A percentile compares a stretch with the other conserved stretches of the same genome.
phyloP scores from a whole-genome alignment of 208 protist genomes.

The Crithidia brevicula region DNA sequence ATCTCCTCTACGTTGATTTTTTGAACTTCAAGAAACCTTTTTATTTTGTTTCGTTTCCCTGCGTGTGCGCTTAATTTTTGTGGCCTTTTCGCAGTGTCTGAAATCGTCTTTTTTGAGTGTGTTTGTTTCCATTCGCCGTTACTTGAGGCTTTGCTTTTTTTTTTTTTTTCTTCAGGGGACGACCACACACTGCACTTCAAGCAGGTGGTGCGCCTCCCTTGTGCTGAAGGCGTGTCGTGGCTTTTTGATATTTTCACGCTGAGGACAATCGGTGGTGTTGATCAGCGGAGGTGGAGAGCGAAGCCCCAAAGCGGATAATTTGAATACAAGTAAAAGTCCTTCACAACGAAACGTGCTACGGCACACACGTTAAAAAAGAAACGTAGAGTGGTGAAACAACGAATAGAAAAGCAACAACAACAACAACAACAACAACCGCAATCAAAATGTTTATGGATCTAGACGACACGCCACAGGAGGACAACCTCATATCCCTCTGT shows the following conservation, averaged over 20 bases:
- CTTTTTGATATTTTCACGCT: too few relatives aligned
- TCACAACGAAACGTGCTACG: too few relatives aligned
- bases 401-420: too few relatives aligned
- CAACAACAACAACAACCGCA: background rate
- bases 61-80: background rate
- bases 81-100: background rate
- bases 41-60: constrained; percentile 13
- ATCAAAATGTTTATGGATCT: constrained; percentile 26
- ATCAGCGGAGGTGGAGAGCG: too few relatives aligned
- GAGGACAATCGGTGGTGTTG: too few relatives aligned
- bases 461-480: constrained; percentile 11
- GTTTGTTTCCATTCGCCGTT: constrained; percentile 9
- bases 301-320: too few relatives aligned
- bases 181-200: too few relatives aligned
- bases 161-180: background rate
- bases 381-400: too few relatives aligned
- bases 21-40: background rate
- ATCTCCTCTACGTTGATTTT: background rate
- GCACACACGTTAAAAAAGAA: too few relatives aligned
- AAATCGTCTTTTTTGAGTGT: constrained; percentile 1
- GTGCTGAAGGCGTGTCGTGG: too few relatives aligned
- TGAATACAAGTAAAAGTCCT: too few relatives aligned
- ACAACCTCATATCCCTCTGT: constrained; percentile 35
- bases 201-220: too few relatives aligned
- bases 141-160: background rate